Conservation (phyloP, 73 alveolate species). For the Urostyla sp. region DNA sequence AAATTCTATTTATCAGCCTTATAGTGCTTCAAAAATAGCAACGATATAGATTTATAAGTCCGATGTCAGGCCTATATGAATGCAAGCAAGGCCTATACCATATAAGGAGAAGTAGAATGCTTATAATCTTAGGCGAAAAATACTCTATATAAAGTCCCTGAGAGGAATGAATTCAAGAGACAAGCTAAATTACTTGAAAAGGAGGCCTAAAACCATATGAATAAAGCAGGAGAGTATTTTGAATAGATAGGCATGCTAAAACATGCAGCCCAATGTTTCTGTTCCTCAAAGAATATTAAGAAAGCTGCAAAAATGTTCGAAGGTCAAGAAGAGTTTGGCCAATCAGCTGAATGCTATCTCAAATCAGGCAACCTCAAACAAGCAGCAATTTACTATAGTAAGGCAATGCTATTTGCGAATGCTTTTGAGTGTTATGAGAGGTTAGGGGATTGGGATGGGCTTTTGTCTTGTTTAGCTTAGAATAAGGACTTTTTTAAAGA, state of each 20-base stretch:
- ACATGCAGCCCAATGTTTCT: conserved; percentile 64
- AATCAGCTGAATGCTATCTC: conserved; percentile 73
- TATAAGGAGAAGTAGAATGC: conserved; percentile 57
- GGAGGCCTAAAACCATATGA: conserved; percentile 27
- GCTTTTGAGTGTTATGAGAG: conserved; percentile 70
- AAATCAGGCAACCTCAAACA: not conserved
- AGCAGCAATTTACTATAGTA: conserved; percentile 55
- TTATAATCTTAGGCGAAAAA: conserved; percentile 6
- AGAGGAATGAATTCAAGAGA: conserved; percentile 36
- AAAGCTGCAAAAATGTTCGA: conserved; percentile 63
- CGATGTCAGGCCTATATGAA: conserved; percentile 58
- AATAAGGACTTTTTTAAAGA: conserved; percentile 31
- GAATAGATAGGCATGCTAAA: conserved; percentile 49
- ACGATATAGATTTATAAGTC: conserved; percentile 39
- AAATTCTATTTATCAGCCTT: conserved; percentile 64
- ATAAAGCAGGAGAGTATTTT: conserved; percentile 51
- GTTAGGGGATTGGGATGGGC: conserved; percentile 65
- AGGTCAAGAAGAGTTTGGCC: conserved; percentile 12
- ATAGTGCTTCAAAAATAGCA: conserved; percentile 72
- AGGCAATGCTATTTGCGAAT: conserved; percentile 50
- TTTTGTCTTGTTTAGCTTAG: conserved; percentile 39
- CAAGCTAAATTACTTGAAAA: conserved; percentile 37
- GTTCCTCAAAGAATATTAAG: conserved; percentile 38
- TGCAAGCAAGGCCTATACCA: conserved; percentile 70
- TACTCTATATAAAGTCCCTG: conserved; percentile 31